These are phyloP conservation scores for Aspergillus bridgeri DNA, from an alignment of 495 filamentous ascomycete species.

Conservation along the genomic window DNA sequence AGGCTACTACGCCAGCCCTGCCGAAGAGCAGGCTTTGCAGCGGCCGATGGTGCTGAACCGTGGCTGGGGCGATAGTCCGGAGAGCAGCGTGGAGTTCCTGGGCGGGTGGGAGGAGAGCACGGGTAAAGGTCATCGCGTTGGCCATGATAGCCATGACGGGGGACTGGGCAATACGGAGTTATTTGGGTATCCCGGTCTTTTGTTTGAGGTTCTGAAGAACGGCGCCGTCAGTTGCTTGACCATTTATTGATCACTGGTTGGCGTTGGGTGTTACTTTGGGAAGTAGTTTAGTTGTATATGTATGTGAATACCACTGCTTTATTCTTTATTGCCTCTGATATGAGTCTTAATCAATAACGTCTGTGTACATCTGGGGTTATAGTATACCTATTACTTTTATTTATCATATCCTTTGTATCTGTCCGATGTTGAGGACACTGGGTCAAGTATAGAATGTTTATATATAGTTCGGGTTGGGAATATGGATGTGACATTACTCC, in stretches of 20 bases:
- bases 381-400: too few relatives aligned
- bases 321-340: too few relatives aligned
- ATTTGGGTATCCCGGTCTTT: constrained; percentile 87
- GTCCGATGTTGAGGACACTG: too few relatives aligned
- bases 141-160: constrained; percentile 52
- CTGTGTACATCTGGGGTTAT: too few relatives aligned
- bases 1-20: constrained; percentile 56
- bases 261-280: neutral
- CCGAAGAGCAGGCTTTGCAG: constrained; percentile 61
- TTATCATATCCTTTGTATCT: too few relatives aligned
- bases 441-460: too few relatives aligned
- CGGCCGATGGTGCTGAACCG: constrained; percentile 84
- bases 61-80: constrained; percentile 86
- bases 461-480: too few relatives aligned
- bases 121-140: constrained; percentile 37
- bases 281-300: neutral
- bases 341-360: too few relatives aligned
- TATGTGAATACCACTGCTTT: neutral
- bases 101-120: constrained; percentile 84
- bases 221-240: constrained; percentile 84
- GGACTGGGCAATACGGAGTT: constrained; percentile 74
- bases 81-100: constrained; percentile 84
- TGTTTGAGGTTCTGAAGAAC: constrained; percentile 96
- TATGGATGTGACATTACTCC: too few relatives aligned
- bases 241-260: constrained; percentile 57